A percentile compares a stretch with the other conserved stretches of the same genome.
phyloP scores from a whole-genome alignment of 2,329 filamentous ascomycete genomes.

The Diaporthe velutina region DNA sequence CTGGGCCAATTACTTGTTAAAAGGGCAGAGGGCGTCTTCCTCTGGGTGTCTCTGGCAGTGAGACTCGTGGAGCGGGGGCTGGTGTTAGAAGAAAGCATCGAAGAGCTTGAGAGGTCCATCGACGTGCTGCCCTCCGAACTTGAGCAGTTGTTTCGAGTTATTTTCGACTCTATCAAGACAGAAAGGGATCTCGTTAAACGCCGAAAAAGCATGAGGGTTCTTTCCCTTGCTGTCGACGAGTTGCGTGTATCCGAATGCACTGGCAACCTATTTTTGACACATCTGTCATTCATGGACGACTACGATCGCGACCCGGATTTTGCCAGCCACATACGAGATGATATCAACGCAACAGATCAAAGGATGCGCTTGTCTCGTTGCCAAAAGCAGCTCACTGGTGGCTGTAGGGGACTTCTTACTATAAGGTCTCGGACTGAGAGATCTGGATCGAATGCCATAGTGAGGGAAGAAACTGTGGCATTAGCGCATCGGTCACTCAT shows the following conservation, averaged over 20 bases:
- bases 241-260: accelerated
- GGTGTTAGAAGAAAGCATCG: constrained; percentile 28
- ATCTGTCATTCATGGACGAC: constrained; percentile 21
- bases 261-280: background rate
- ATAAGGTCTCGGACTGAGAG: background rate
- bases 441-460: background rate
- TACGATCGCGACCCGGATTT: constrained; percentile 11
- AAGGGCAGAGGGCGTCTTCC: constrained; percentile 40
- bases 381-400: background rate
- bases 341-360: background rate
- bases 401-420: constrained; percentile 12
- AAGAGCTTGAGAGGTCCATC: constrained; percentile 35
- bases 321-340: background rate
- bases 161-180: constrained; percentile 24
- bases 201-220: background rate
- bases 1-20: constrained; percentile 5
- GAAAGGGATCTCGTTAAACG: background rate
- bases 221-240: constrained; percentile 15
- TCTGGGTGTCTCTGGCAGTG: constrained; percentile 42
- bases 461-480: background rate
- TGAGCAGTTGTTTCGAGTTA: constrained; percentile 35
- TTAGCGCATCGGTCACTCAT: constrained; percentile 17
- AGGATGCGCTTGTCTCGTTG: background rate
- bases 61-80: constrained; percentile 36
- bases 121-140: constrained; percentile 37